These are phyloP conservation scores for Colletotrichum sp. DNA, from an alignment of 2,329 filamentous ascomycete species.

Conservation along the genomic window DNA sequence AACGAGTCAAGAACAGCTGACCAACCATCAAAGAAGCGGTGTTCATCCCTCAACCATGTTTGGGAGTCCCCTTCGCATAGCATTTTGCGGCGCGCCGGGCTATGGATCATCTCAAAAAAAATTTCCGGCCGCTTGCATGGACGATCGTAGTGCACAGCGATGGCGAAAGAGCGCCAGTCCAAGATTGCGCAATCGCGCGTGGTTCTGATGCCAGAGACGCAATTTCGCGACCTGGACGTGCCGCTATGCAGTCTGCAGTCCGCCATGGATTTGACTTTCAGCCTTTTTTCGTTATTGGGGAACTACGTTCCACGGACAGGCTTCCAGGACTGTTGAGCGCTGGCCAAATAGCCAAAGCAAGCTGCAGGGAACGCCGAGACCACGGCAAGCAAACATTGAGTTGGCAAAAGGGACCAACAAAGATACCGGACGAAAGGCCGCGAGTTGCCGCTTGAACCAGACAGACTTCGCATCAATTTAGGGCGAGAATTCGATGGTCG, in stretches of 20 bases:
- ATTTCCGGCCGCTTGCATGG: slow-evolving; percentile 17
- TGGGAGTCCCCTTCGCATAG: neutral
- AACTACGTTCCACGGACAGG: neutral
- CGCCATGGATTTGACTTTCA: neutral
- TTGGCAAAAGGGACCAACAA: neutral
- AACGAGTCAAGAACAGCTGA: slow-evolving; percentile 22
- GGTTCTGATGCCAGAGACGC: slow-evolving; percentile 18
- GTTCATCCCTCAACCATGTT: slow-evolving; percentile 20
- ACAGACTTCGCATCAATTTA: neutral
- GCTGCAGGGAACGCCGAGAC: neutral
- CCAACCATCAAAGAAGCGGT: slow-evolving; percentile 16
- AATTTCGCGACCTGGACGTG: neutral
- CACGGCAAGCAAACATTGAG: neutral
- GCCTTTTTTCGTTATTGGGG: neutral
- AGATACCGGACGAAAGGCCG: neutral
- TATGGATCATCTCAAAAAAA: slow-evolving; percentile 14
- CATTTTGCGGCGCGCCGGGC: neutral
- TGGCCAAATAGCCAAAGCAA: neutral
- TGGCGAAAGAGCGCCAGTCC: neutral
- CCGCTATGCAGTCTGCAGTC: neutral
- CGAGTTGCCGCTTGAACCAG: neutral
- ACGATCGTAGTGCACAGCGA: neutral
- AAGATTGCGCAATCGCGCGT: slow-evolving; percentile 17
- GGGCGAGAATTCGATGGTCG: neutral
- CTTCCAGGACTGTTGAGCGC: neutral